Evolutionary conservation across 345 rosid species (phyloP).

Genomic region (Eutrema heterophyllum): DNA sequence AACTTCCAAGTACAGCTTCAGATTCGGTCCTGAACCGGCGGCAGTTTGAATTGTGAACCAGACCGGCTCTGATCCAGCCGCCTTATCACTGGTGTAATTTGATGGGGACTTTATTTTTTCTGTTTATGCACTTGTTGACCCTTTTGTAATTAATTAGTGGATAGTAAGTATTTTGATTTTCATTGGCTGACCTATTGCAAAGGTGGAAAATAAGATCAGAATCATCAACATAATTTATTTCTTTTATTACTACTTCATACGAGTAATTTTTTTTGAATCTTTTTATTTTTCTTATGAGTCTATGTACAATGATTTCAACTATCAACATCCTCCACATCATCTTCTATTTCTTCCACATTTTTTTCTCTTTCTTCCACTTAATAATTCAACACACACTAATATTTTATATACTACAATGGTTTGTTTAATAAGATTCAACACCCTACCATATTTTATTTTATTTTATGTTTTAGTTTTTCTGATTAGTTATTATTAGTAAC

Average conservation of each 20-base stretch:
- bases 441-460: too few species aligned
- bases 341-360: too few species aligned
- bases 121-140: background rate
- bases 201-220: background rate
- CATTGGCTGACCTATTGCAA: background rate
- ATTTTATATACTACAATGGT: too few species aligned
- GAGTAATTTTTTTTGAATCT: background rate
- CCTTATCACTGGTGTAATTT: background rate
- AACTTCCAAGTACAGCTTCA: slow-evolving; percentile 18
- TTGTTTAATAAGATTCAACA: too few species aligned
- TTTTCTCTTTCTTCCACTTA: too few species aligned
- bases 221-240: background rate
- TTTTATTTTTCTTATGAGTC: background rate
- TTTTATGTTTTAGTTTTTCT: too few species aligned
- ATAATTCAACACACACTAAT: too few species aligned
- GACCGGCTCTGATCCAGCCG: background rate
- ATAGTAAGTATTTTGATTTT: background rate
- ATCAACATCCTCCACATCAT: too few species aligned
- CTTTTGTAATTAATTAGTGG: slow-evolving; percentile 1
- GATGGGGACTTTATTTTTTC: background rate
- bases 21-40: background rate
- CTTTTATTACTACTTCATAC: background rate
- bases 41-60: background rate
- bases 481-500: too few species aligned
- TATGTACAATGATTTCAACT: too few species aligned